Evolutionary conservation across 23 red algal genomes (phyloP).

Genomic region (Gracilaria gracilis): DNA sequence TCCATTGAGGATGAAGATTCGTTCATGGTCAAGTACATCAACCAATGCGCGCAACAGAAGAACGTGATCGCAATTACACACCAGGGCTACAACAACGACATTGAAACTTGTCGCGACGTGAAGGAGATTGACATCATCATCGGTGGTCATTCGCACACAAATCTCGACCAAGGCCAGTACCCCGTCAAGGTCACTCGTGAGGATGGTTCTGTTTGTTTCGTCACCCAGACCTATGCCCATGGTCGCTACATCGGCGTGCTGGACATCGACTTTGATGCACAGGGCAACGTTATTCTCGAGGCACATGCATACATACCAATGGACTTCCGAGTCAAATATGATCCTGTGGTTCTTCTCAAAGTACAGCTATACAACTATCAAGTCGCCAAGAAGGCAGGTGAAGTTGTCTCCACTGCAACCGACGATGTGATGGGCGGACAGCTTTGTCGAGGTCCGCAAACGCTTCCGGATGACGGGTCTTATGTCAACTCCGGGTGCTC

Average conservation of each 20-base stretch:
- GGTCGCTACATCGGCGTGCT: constrained; percentile 59
- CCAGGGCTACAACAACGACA: constrained; percentile 57
- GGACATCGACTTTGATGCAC: constrained; percentile 37
- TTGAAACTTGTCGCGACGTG: constrained; percentile 52
- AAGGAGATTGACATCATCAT: constrained; percentile 66
- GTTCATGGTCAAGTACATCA: constrained; percentile 34
- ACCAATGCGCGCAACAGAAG: constrained; percentile 22
- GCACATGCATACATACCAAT: constrained; percentile 31
- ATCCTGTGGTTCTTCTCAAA: constrained; percentile 36
- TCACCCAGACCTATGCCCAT: constrained; percentile 41
- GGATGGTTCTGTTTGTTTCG: constrained; percentile 55
- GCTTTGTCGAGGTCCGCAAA: constrained; percentile 14
- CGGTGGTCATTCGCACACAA: constrained; percentile 59
- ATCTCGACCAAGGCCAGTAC: constrained; percentile 43
- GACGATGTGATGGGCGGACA: constrained; percentile 23
- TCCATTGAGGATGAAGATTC: constrained; percentile 32
- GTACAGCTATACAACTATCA: constrained; percentile 40
- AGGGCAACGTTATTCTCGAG: constrained; percentile 16
- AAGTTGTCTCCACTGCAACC: constrained; percentile 17
- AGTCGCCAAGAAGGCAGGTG: constrained; percentile 19
- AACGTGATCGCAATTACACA: constrained; percentile 68
- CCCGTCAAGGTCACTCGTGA: constrained; percentile 46
- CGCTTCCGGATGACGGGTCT: constrained; percentile 29
- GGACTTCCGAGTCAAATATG: constrained; percentile 41
- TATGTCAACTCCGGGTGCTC: constrained; percentile 13